Conservation (phyloP, 352 stramenopile genomes). For the Globisporangium nunn region DNA sequence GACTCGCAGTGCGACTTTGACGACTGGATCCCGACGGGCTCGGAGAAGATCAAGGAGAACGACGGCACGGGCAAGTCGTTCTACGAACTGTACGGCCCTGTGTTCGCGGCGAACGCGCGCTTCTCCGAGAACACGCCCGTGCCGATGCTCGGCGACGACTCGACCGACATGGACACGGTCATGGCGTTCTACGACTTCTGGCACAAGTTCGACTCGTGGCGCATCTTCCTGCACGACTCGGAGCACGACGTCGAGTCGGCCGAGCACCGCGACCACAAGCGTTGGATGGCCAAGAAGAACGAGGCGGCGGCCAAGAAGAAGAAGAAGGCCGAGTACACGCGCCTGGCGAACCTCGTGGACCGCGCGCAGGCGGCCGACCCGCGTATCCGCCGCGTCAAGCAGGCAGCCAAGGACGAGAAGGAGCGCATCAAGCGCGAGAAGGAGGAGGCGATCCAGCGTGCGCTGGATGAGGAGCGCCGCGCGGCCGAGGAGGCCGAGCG, state of each 20-base stretch:
- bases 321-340: constrained; percentile 85
- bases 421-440: constrained; percentile 63
- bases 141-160: constrained; percentile 56
- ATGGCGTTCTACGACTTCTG: constrained; percentile 89
- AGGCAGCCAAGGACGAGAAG: constrained; percentile 84
- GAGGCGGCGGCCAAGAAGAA: constrained; percentile 80
- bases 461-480: constrained; percentile 60
- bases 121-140: constrained; percentile 83
- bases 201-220: constrained; percentile 85
- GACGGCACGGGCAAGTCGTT: constrained; percentile 73
- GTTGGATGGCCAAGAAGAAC: constrained; percentile 88
- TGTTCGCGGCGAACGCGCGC: constrained; percentile 71
- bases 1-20: constrained; percentile 86
- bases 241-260: constrained; percentile 83
- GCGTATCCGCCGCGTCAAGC: constrained; percentile 75
- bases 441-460: constrained; percentile 58
- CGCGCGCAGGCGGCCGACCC: constrained; percentile 66
- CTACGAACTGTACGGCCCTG: constrained; percentile 78
- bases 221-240: constrained; percentile 76
- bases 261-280: constrained; percentile 83
- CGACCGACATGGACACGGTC: constrained; percentile 52
- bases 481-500: constrained; percentile 55
- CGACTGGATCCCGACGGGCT: constrained; percentile 67
- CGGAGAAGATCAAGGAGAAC: constrained; percentile 77
- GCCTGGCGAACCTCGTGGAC: constrained; percentile 75